Evolutionary conservation across 768 basidiomycete genomes (phyloP).

Genomic region (Russula sp.): DNA sequence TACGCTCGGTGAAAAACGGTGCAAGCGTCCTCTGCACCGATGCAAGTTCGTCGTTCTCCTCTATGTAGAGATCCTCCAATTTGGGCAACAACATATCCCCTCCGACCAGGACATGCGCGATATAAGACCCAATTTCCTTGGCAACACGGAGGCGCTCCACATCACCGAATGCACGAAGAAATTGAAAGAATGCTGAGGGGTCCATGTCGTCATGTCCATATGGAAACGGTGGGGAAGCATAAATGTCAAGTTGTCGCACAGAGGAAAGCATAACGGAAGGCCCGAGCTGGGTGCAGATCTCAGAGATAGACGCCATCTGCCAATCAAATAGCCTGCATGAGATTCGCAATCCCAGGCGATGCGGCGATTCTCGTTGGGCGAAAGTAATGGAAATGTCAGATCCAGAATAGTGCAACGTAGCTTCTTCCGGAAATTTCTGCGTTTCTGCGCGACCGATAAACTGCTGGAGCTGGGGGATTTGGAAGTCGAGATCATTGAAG

Average conservation of each 20-base stretch:
- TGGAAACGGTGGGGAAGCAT: neutral
- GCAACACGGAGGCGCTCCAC: neutral
- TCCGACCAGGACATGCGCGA: neutral
- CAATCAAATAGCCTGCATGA: neutral
- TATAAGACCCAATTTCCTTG: neutral
- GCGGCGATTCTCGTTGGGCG: neutral
- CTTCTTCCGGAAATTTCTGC: neutral
- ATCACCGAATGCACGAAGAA: neutral
- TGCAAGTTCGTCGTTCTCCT: neutral
- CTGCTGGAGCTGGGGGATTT: neutral
- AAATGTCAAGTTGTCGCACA: neutral
- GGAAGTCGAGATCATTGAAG: neutral
- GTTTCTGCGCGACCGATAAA: neutral
- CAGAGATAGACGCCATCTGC: neutral
- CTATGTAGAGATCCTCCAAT: neutral
- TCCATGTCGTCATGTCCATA: neutral
- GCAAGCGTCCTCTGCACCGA: neutral
- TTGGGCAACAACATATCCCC: neutral
- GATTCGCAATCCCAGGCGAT: neutral
- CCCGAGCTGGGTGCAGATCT: neutral
- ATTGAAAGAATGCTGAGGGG: neutral
- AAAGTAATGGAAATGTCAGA: neutral
- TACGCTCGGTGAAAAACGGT: neutral
- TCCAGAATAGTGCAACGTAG: neutral
- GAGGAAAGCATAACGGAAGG: neutral